These are phyloP conservation scores for Aspergillus sp. DNA, from an alignment of 2,329 filamentous ascomycete species.

Conservation along the genomic window DNA sequence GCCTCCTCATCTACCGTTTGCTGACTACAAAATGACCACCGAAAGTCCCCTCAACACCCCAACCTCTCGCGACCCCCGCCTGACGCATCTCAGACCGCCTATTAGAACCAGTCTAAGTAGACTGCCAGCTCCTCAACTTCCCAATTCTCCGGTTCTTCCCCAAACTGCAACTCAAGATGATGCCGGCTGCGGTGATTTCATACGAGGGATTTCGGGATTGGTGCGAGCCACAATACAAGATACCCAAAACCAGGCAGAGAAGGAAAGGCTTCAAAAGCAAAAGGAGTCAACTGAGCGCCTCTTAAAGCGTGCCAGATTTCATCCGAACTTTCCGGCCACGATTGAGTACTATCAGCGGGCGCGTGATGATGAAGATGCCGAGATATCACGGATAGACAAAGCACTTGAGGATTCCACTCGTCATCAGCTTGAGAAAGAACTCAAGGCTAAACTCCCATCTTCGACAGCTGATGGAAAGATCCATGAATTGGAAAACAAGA, in stretches of 20 bases:
- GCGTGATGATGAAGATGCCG: constrained; percentile 18
- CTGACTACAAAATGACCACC: constrained; percentile 13
- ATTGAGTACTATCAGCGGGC: constrained; percentile 20
- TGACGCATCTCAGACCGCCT: constrained; percentile 6
- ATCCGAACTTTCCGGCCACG: constrained; percentile 25
- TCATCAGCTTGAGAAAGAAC: constrained; percentile 13
- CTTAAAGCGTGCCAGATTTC: constrained; percentile 26
- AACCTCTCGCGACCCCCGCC: constrained; percentile 22
- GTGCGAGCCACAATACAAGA: constrained; percentile 24
- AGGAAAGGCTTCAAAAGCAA: constrained; percentile 26
- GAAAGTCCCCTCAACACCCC: not conserved
- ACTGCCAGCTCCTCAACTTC: not conserved
- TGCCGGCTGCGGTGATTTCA: constrained; percentile 41
- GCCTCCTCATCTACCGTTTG: not conserved
- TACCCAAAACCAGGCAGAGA: constrained; percentile 25
- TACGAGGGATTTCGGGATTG: constrained; percentile 22
- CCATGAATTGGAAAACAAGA: constrained; percentile 17
- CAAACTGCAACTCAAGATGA: not conserved
- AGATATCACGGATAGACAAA: constrained; percentile 22
- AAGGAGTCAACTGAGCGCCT: constrained; percentile 38
- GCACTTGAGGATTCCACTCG: constrained; percentile 17
- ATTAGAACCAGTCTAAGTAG: not conserved
- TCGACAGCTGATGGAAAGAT: constrained; percentile 10
- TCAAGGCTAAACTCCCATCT: constrained; percentile 7
- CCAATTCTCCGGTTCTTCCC: not conserved